Evolutionary conservation across 192 early-diverging fungal species (phyloP), one percentile per base, ranked within the genome.

Genomic region (Coemansia sp.): DNA sequence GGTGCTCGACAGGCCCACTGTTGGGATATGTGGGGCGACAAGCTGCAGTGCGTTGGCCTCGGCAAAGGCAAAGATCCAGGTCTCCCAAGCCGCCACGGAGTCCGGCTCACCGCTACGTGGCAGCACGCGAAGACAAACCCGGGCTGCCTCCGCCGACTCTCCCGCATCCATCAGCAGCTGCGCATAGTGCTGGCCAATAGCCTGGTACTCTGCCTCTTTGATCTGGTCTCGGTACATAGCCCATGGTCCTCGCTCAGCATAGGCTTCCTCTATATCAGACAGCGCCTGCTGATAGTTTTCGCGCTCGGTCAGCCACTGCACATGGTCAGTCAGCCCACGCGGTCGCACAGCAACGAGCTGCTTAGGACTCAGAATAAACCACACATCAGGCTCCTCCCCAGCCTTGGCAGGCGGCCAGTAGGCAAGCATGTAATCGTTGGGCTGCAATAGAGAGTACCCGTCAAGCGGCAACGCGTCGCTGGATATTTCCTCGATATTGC

Each of bases 361-460:
- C 74, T 96, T 96, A 4, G 97, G 97, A 16, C 92, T 94, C 33
- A 95, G 84, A 14, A 99, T 86, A 69, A 95, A 97, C 76, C 93
- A 98, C 63, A 91, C 88, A 55, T 92, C 88, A 45, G 96, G 91
- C 57, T 76, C 69, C 11, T 35, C 20, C 9, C 31, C n/a, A 23
- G 40, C 50, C 24, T 21, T 24, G 3, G 34, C 55, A 26, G 31
- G 39, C 18, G 36, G 40, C 4, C 34, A 28, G 66, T 82, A 82
- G 43, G 91, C 93, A 58, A 99, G 85, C 20, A 86, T 85, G 72
- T 99, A 99, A 69, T 99, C 96, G 69, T 97, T 96, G 39, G 95
- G 89, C 71, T 94, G 92, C 69, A 94, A 93, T 40, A 92, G 86
- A 51, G 88, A 87, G 65, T 86, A 96, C 21, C 95, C 94, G 63